phyloP scores from a whole-genome alignment of 2,329 filamentous ascomycete genomes.

The Pseudogymnoascus sp. region DNA sequence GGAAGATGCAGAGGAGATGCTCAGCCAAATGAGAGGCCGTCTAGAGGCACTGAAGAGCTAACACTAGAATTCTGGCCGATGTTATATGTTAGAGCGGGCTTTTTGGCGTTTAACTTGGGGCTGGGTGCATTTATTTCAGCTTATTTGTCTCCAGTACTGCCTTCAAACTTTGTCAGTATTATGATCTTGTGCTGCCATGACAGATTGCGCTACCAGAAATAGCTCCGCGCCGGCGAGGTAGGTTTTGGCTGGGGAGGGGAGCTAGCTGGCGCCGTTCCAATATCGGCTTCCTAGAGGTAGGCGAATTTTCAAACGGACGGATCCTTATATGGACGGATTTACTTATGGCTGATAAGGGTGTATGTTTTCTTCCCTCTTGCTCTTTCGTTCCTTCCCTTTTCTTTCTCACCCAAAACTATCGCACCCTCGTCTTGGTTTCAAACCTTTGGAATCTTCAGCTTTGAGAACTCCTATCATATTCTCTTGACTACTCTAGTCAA shows the following conservation, averaged over 20 bases:
- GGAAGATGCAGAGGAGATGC: slow-evolving; percentile 78
- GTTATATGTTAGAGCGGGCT: slow-evolving; percentile 4
- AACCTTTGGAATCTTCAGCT: background rate
- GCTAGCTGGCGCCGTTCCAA: background rate
- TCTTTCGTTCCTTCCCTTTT: background rate
- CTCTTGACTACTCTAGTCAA: too few relatives aligned
- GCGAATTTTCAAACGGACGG: background rate
- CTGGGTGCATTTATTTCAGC: background rate
- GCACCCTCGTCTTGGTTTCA: background rate
- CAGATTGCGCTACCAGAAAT: background rate
- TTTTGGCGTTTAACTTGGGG: background rate
- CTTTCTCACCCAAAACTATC: background rate
- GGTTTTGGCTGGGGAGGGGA: background rate
- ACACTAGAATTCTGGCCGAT: slow-evolving; percentile 18
- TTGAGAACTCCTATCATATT: background rate
- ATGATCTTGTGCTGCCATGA: background rate
- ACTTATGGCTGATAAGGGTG: background rate
- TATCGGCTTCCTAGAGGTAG: background rate
- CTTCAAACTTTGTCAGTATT: background rate
- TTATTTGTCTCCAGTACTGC: background rate
- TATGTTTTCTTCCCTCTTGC: background rate
- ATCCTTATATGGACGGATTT: background rate
- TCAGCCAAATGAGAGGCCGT: slow-evolving; percentile 88
- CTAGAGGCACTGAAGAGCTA: slow-evolving; percentile 86
- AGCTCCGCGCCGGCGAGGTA: background rate